Conservation (phyloP, 805 yeast genomes). For the Saccharomycopsis sp. region DNA sequence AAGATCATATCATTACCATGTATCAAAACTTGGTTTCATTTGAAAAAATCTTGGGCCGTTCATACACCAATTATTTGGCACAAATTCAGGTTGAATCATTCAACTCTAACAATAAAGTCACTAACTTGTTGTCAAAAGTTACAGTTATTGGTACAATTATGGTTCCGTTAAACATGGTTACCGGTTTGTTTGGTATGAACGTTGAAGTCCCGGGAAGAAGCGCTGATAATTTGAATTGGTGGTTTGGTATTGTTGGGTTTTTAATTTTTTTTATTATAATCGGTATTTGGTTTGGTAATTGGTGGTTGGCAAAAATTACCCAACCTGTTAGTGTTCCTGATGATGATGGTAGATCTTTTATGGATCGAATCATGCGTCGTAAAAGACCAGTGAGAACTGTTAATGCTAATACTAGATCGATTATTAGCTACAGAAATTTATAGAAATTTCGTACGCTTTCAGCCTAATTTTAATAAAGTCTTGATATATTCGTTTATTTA, state of each 20-base stretch:
- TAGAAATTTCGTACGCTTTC: too few relatives aligned
- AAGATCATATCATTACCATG: slow-evolving; percentile 96
- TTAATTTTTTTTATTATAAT: slow-evolving; percentile 35
- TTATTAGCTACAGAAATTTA: too few relatives aligned
- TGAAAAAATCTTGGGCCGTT: slow-evolving; percentile 87
- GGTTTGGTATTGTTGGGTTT: slow-evolving; percentile 57
- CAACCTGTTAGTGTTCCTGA: too few relatives aligned
- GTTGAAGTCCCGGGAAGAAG: slow-evolving; percentile 75
- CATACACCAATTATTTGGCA: slow-evolving; percentile 88
- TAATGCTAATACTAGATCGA: too few relatives aligned
- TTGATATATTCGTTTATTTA: too few relatives aligned
- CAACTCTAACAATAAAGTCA: slow-evolving; percentile 75
- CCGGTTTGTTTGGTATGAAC: slow-evolving; percentile 96
- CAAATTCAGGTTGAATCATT: slow-evolving; percentile 91
- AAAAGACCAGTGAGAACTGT: too few relatives aligned
- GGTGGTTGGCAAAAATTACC: too few relatives aligned
- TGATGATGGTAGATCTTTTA: too few relatives aligned
- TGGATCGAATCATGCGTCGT: too few relatives aligned
- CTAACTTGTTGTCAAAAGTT: slow-evolving; percentile 82
- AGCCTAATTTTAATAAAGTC: too few relatives aligned
- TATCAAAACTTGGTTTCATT: slow-evolving; percentile 82
- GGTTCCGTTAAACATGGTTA: slow-evolving; percentile 82
- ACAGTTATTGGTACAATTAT: slow-evolving; percentile 85
- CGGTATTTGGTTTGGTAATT: slow-evolving; percentile 36
- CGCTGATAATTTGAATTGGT: slow-evolving; percentile 48